phyloP scores from a whole-genome alignment of 495 filamentous ascomycete species.

The Acidiella bohemica region DNA sequence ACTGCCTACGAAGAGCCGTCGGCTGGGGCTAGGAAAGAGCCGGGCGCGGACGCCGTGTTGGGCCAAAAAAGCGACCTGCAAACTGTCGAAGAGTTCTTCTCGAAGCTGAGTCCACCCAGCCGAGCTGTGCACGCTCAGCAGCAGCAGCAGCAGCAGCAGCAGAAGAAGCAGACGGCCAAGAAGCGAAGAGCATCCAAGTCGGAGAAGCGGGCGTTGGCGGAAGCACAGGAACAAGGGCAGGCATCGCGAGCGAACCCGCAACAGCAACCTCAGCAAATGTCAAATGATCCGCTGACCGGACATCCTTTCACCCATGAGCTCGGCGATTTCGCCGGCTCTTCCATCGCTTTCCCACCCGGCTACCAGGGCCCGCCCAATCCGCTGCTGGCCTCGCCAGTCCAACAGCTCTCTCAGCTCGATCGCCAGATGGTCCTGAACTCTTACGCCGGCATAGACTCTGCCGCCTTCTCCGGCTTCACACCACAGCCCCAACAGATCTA shows the following conservation, averaged over 20 bases:
- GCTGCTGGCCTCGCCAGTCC: conserved; percentile 24
- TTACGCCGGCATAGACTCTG: conserved; percentile 48
- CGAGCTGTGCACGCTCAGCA: conserved; percentile 31
- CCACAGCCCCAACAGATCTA: not conserved
- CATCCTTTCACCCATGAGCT: conserved; percentile 17
- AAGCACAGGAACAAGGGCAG: too few relatives aligned
- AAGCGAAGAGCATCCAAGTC: conserved; percentile 21
- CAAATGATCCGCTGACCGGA: conserved; percentile 1
- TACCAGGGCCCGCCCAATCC: conserved; percentile 33
- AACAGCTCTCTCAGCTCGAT: conserved; percentile 46
- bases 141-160: not conserved
- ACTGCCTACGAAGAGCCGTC: conserved; percentile 72
- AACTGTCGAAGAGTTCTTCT: conserved; percentile 91
- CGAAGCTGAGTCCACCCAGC: conserved; percentile 56
- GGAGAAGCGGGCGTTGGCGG: conserved; percentile 7
- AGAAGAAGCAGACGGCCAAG: conserved; percentile 24
- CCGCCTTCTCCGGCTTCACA: not conserved
- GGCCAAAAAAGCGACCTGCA: conserved; percentile 78
- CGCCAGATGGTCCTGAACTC: conserved; percentile 67
- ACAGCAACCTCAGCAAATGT: conserved; percentile 23
- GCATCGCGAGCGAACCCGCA: too few relatives aligned
- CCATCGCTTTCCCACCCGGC: conserved; percentile 30
- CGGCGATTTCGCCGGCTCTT: conserved; percentile 22
- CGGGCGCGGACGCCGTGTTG: conserved; percentile 64
- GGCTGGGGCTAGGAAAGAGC: conserved; percentile 48